A percentile compares a stretch with the other conserved stretches of the same genome.
Evolutionary conservation across 2,329 filamentous ascomycete species (phyloP).

Genomic region (Talaromyces islandicus): DNA sequence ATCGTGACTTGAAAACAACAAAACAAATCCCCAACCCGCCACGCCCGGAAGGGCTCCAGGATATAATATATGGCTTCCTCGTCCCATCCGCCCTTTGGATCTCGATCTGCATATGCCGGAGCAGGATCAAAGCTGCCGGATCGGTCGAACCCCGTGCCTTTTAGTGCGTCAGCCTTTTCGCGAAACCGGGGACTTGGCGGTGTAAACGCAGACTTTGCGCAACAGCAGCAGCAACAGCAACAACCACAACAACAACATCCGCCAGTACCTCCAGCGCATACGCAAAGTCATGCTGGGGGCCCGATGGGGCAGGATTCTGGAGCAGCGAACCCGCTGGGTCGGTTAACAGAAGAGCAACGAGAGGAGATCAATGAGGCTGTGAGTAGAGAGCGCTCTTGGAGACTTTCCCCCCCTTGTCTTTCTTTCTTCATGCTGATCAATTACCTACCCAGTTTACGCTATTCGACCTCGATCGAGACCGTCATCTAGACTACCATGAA

Average conservation of each 20-base stretch:
- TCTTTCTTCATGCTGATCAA: background rate
- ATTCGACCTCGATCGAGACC: slow-evolving; percentile 95
- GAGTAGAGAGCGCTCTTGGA: slow-evolving; percentile 33
- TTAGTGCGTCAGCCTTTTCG: slow-evolving; percentile 39
- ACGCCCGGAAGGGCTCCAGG: background rate
- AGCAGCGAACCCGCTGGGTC: slow-evolving; percentile 43
- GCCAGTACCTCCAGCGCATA: slow-evolving; percentile 32
- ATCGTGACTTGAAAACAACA: background rate
- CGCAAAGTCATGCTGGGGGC: slow-evolving; percentile 26
- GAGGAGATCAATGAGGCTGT: slow-evolving; percentile 93
- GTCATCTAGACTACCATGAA: slow-evolving; percentile 94
- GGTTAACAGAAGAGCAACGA: slow-evolving; percentile 77
- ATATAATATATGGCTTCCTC: slow-evolving; percentile 45
- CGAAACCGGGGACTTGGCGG: slow-evolving; percentile 30
- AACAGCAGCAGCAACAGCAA: slow-evolving; percentile 13
- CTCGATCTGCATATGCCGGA: slow-evolving; percentile 46
- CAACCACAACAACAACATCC: slow-evolving; percentile 18
- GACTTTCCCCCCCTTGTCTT: background rate
- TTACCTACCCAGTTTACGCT: slow-evolving; percentile 64
- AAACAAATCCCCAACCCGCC: background rate
- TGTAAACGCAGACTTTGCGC: slow-evolving; percentile 12
- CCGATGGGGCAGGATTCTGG: slow-evolving; percentile 27
- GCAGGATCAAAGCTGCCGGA: slow-evolving; percentile 48
- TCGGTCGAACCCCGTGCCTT: slow-evolving; percentile 37
- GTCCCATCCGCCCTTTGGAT: slow-evolving; percentile 49